Conservation (phyloP, 139 green algal genomes). For the Tetraselmis chui region DNA sequence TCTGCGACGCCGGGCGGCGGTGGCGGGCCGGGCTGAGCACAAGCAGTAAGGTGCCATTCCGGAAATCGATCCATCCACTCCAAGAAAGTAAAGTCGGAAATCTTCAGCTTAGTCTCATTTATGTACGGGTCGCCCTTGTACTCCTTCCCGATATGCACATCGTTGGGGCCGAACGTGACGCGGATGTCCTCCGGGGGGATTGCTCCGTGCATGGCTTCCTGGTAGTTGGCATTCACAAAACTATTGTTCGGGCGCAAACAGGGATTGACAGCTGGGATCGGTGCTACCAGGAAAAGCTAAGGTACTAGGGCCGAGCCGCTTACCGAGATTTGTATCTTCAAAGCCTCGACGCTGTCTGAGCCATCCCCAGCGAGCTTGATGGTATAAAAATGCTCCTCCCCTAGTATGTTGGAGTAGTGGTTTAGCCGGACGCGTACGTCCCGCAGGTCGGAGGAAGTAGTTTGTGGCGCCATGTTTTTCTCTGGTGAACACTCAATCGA, state of each 20-base stretch:
- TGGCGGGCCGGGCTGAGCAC: background rate
- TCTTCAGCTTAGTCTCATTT: constrained; percentile 24
- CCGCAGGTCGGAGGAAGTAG: background rate
- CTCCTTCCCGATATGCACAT: constrained; percentile 31
- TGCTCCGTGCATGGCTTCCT: constrained; percentile 17
- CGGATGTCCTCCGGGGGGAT: constrained; percentile 29
- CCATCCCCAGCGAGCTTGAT: background rate
- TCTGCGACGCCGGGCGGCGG: background rate
- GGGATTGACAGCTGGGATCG: background rate
- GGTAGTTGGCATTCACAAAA: background rate
- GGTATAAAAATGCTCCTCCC: background rate
- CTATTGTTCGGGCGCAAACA: background rate
- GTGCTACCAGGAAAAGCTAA: background rate
- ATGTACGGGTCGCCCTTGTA: constrained; percentile 32
- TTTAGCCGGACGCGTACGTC: background rate
- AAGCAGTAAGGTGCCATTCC: constrained; percentile 22
- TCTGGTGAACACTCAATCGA: background rate
- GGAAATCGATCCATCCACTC: constrained; percentile 37
- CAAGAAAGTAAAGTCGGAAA: constrained; percentile 30
- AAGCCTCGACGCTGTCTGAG: background rate
- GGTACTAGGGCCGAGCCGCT: background rate
- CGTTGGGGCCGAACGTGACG: constrained; percentile 33
- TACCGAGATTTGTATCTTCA: background rate
- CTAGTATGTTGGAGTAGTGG: background rate
- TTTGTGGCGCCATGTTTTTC: background rate